Conservation (phyloP, 768 basidiomycete species). For the Boletus eberwhitei region DNA sequence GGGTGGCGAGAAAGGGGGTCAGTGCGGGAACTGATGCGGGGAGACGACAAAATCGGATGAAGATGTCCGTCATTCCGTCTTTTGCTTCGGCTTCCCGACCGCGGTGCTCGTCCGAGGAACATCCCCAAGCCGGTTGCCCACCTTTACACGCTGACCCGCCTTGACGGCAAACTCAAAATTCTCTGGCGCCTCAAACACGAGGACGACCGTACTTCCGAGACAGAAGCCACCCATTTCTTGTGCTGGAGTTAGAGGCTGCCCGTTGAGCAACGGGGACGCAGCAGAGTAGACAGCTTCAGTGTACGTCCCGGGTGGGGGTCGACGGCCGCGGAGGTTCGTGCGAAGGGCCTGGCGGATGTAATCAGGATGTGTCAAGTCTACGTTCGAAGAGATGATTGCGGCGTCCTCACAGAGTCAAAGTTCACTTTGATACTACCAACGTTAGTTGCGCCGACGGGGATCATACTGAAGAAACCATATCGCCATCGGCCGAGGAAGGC, state of each 20-base stretch:
- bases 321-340: conserved; percentile 77
- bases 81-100: conserved; percentile 31
- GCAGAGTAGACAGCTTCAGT: conserved; percentile 87
- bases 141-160: conserved; percentile 80
- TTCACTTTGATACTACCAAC: conserved; percentile 96
- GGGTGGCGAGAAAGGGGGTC: background rate
- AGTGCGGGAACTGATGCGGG: background rate
- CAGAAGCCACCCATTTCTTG: conserved; percentile 99
- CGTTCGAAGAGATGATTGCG: background rate
- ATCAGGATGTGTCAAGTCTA: background rate
- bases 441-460: conserved; percentile 97
- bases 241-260: conserved; percentile 82
- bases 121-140: conserved; percentile 81
- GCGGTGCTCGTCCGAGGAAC: conserved; percentile 17
- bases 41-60: no score
- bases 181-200: conserved; percentile 92
- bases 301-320: conserved; percentile 81
- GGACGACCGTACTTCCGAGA: conserved; percentile 91
- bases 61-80: conserved; percentile 26
- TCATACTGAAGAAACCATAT: conserved; percentile 95
- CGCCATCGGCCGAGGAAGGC: conserved; percentile 93
- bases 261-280: conserved; percentile 78
- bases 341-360: conserved; percentile 60
- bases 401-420: conserved; percentile 73
- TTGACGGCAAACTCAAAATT: conserved; percentile 75